phyloP scores from a whole-genome alignment of 2,329 filamentous ascomycete genomes.

The Exophiala sp. region DNA sequence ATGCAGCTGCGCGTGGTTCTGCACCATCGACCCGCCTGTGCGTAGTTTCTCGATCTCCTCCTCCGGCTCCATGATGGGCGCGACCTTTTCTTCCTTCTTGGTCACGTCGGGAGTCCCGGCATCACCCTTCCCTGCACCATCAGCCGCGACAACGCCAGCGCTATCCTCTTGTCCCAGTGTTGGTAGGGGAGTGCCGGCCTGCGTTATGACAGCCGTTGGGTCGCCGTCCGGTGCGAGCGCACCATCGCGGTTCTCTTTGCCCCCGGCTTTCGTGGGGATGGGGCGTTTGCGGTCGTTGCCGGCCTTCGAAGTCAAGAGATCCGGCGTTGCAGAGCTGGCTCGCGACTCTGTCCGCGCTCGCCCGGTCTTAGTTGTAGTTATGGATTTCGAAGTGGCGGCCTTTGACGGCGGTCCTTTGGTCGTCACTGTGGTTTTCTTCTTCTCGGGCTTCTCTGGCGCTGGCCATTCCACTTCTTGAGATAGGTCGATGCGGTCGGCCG shows the following conservation, averaged over 20 bases:
- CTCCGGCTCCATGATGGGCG: conserved; percentile 27
- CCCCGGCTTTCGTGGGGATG: conserved; percentile 52
- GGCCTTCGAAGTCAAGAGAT: conserved; percentile 45
- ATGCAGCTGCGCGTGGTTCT: conserved; percentile 94
- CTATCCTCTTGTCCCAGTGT: conserved; percentile 21
- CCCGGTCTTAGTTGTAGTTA: conserved; percentile 46
- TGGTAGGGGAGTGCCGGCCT: conserved; percentile 37
- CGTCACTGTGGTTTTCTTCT: conserved; percentile 63
- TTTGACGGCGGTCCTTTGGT: conserved; percentile 50
- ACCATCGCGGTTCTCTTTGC: conserved; percentile 54
- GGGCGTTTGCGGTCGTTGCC: conserved; percentile 42
- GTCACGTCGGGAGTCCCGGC: conserved; percentile 41
- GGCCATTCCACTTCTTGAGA: conserved; percentile 94
- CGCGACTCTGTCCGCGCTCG: conserved; percentile 43
- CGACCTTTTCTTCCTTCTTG: conserved; percentile 34
- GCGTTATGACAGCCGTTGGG: conserved; percentile 31
- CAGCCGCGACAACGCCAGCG: conserved; percentile 22
- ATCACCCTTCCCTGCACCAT: conserved; percentile 31
- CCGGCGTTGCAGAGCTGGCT: conserved; percentile 53
- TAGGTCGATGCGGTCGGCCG: conserved; percentile 75
- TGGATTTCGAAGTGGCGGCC: conserved; percentile 51
- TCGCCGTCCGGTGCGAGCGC: conserved; percentile 28
- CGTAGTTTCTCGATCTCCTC: conserved; percentile 92
- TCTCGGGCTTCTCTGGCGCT: conserved; percentile 80
- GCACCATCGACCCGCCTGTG: conserved; percentile 95